Base-by-base conservation (phyloP, 768 basidiomycete genomes). In the Mycena sanguinolenta region DNA sequence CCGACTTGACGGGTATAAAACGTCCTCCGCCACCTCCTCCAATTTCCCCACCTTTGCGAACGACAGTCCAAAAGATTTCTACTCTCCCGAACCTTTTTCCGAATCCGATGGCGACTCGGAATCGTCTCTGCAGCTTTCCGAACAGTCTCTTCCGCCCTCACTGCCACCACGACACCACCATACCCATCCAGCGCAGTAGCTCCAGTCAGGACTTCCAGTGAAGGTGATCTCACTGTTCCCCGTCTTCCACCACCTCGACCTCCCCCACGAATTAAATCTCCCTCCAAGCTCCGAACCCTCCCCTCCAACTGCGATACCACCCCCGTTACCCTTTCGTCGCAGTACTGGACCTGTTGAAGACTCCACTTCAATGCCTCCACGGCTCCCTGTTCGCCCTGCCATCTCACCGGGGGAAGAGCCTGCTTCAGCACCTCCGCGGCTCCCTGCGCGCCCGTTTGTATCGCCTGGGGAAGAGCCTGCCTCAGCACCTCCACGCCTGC, bases 311-410 rank as follows among this genome's bases (percentile, higher is more conserved):
- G 54, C 69, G 21, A 71, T 80, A 30, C 84, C 36, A 16, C 85
- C 89, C 12, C 87, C 87, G 12, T 79, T 87, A 30, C 88, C 88
- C 19, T 73, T 81, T 10, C 84, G 89, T 53, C 80, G 85, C 25
- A 76, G 72, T 55, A 82, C 79, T 46, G 61, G 72, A 16, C 67
- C 65, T 27, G 38, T 66, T 25, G 78, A 79, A 65, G 73, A 76
- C 12, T 59, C 44, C 17, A 46, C 44, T 13, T 65, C 75, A 12
- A 58, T 63, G 54, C 78, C 78, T 62, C 75, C 17, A 50, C 69
- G 44, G 19, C 44, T 46, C 44, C 44, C 44, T 21, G 44, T 46
- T n/a, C 44, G 44, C 10, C 44, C 42, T 8, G 4, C 19, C 44
- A 46, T 46, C 10, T n/a, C 44, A 39, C 39, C 44, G 19, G 44